phyloP scores from a whole-genome alignment of 306 rosid genomes.

The Cicer cuneatum region DNA sequence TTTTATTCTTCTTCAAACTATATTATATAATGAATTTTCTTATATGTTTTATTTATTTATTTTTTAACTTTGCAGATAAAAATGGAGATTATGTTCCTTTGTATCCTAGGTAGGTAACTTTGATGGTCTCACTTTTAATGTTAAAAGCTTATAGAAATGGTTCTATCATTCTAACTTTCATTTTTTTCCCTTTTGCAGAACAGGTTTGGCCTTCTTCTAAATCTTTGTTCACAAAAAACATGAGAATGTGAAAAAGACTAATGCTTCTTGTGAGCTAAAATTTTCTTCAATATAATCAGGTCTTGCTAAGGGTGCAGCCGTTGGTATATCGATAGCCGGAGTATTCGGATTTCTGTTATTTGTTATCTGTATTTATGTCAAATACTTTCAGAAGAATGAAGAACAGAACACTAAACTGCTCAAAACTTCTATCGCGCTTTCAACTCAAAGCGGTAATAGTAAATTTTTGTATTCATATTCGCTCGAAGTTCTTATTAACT shows the following conservation, averaged over 20 bases:
- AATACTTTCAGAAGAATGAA: constrained; percentile 57
- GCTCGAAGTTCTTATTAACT: not conserved
- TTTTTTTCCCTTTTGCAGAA: constrained; percentile 58
- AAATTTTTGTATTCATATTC: constrained; percentile 34
- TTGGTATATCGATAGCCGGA: constrained; percentile 68
- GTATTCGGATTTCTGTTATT: constrained; percentile 57
- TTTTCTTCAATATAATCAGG: constrained; percentile 60
- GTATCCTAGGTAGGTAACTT: constrained; percentile 62
- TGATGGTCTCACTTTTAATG: constrained; percentile 21
- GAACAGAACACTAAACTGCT: constrained; percentile 44
- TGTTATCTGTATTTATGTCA: constrained; percentile 49
- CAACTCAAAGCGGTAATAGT: constrained; percentile 57
- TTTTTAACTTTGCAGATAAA: constrained; percentile 57
- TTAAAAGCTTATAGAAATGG: not conserved
- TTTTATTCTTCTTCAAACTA: not conserved
- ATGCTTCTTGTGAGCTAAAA: constrained; percentile 41
- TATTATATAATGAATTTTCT: constrained; percentile 1
- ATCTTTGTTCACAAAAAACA: constrained; percentile 13
- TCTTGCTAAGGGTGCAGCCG: constrained; percentile 54
- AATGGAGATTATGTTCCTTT: constrained; percentile 56
- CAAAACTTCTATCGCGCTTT: constrained; percentile 46
- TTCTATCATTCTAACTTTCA: constrained; percentile 23
- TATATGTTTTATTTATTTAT: constrained; percentile 26
- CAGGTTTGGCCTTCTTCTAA: constrained; percentile 51
- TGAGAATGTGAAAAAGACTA: not conserved